Base-by-base conservation (phyloP, 1,139 yeast species). In the Geotrichum reessii region DNA sequence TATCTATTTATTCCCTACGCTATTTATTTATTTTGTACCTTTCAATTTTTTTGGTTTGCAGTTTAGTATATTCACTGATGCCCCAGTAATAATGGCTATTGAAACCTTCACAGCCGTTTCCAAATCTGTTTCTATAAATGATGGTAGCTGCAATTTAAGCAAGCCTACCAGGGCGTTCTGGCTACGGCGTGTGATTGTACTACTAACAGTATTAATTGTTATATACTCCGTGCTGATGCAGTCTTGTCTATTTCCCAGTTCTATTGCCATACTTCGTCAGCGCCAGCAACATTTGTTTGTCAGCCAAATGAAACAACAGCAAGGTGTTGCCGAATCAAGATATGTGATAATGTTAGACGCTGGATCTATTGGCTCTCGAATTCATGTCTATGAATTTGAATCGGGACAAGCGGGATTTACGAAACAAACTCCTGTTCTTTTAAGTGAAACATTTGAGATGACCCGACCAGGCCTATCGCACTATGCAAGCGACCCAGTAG, bases 291-390 rank as follows among this genome's bases (percentile, higher is more conserved):
- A 31, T 12, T 11, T 42, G 24, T 40, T 17, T n/a, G 21, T 22
- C 22, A 25, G 31, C 3, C 14, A 24, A 22, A 11, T 14, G 25
- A 28, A 25, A 9, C 2, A 28, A 11, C 47, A 25, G 21, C 37
- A 3, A 33, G 48, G 37, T 27, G 19, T 11, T 28, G 24, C 21
- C 7, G 50, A 44, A 7, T 58, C 53, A 3, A 72, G 81, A 66
- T 84, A 76, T 63, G 97, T 92, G 44, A 82, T 93, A 31, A 90
- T 93, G 96, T 78, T 93, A 57, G 99, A 93, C 75, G 99, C 98
- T 2, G 99, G 99, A 14, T 90, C 97, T 2, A 87, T 96, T 7
- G 99, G 99, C 37, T 91, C 97, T 27, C 85, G 99, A 72, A 89
- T 93, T 44, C 99, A 93, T 72, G 86, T 93, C 44, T 93, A 93